These are phyloP conservation scores for Tolypocladium guangdongense DNA, from an alignment of 2,329 filamentous ascomycete genomes.

Conservation along the genomic window DNA sequence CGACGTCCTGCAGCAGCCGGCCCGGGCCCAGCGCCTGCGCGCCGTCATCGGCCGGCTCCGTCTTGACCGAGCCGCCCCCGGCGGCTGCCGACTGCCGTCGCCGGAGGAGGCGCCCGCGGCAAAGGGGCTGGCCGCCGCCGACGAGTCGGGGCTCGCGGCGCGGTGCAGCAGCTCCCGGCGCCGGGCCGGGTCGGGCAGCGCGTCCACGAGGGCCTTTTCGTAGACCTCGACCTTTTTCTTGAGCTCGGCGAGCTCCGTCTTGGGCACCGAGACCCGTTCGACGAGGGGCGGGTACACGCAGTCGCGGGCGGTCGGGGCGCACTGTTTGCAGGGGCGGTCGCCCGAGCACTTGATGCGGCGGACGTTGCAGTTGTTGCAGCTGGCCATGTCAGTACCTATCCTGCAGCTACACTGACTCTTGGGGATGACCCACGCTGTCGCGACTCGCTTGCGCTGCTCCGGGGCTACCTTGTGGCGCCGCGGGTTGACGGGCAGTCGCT, in stretches of 20 bases:
- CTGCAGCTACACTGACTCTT: too few species aligned
- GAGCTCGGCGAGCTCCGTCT: conserved; percentile 30
- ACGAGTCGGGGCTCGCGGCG: conserved; percentile 11
- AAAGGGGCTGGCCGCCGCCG: conserved; percentile 10
- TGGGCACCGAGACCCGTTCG: conserved; percentile 32
- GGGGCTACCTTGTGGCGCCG: conserved; percentile 35
- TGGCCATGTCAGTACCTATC: conserved; percentile 10
- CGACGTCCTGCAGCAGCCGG: conserved; percentile 30
- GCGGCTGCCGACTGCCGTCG: conserved; percentile 1
- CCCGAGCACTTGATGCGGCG: conserved; percentile 42
- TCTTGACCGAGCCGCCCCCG: conserved; percentile 4
- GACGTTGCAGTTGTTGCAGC: conserved; percentile 42
- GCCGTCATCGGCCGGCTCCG: conserved; percentile 11
- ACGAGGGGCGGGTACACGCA: conserved; percentile 35
- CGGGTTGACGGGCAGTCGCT: conserved; percentile 38
- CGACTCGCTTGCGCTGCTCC: conserved; percentile 36
- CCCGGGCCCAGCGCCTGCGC: conserved; percentile 20
- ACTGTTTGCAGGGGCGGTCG: conserved; percentile 35
- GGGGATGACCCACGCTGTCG: conserved; percentile 26
- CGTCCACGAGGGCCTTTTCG: conserved; percentile 26
- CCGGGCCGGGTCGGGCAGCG: conserved; percentile 22
- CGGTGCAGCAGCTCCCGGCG: conserved; percentile 22
- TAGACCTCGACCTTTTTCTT: conserved; percentile 26
- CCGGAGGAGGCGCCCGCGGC: not conserved
- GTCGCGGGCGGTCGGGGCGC: conserved; percentile 28